Conservation (phyloP, 2,329 filamentous ascomycete species). For the Colletotrichum scovillei region DNA sequence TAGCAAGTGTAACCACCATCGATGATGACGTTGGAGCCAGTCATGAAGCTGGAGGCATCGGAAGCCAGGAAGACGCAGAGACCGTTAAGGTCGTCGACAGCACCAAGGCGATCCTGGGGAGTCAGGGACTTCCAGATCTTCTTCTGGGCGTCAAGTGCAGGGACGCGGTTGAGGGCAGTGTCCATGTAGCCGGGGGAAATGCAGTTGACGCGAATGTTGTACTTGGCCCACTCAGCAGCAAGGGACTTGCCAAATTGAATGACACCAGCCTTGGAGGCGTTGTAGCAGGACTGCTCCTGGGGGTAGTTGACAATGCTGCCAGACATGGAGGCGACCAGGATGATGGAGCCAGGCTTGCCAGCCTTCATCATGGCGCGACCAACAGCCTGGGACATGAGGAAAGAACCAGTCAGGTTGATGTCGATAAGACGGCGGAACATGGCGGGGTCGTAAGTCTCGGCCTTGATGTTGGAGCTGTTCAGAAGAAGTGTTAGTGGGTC, state of each 20-base stretch:
- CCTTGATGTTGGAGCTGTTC: slow-evolving; percentile 78
- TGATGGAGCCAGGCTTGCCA: slow-evolving; percentile 76
- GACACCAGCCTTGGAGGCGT: slow-evolving; percentile 84
- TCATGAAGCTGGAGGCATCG: slow-evolving; percentile 81
- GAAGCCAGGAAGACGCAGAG: slow-evolving; percentile 81
- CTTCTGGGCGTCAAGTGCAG: slow-evolving; percentile 83
- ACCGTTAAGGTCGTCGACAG: slow-evolving; percentile 81
- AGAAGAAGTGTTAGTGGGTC: slow-evolving; percentile 24
- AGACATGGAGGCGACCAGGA: slow-evolving; percentile 84
- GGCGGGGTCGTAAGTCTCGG: slow-evolving; percentile 79
- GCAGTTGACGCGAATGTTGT: slow-evolving; percentile 84
- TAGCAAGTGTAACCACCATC: slow-evolving; percentile 77
- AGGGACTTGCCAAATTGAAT: slow-evolving; percentile 84
- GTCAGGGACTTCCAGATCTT: slow-evolving; percentile 82
- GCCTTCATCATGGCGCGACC: slow-evolving; percentile 79
- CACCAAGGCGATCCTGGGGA: slow-evolving; percentile 78
- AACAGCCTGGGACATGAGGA: slow-evolving; percentile 80
- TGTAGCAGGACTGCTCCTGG: slow-evolving; percentile 86
- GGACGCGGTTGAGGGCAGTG: slow-evolving; percentile 82
- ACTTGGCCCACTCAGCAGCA: slow-evolving; percentile 86
- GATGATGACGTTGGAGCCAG: slow-evolving; percentile 78
- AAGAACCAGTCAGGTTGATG: slow-evolving; percentile 84
- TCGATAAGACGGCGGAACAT: slow-evolving; percentile 85
- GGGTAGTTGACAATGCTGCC: slow-evolving; percentile 88
- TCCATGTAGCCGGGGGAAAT: slow-evolving; percentile 91